These are phyloP conservation scores for Theileria equi DNA, from an alignment of 169 alveolate genomes.

Conservation along the genomic window DNA sequence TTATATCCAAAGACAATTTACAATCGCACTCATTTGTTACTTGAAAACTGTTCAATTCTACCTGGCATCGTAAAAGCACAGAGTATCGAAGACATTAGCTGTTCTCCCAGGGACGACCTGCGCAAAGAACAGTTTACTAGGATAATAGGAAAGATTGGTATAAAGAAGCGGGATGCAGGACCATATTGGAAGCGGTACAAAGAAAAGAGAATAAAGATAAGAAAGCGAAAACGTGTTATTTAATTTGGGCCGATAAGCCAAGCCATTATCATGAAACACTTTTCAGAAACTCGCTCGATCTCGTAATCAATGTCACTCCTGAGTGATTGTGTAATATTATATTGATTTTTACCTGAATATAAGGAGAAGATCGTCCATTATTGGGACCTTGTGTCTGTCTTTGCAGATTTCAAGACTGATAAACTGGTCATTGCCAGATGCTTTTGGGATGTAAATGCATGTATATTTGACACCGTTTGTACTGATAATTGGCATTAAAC, in stretches of 20 bases:
- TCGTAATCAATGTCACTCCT: constrained; percentile 35
- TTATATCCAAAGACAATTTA: too few species aligned
- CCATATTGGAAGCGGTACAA: constrained; percentile 74
- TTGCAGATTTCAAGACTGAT: background rate
- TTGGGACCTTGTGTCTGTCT: background rate
- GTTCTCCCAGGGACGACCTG: constrained; percentile 40
- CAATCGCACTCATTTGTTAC: too few species aligned
- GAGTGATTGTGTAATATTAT: background rate
- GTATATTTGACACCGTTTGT: constrained; percentile 43
- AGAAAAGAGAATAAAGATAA: constrained; percentile 70
- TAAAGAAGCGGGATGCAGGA: constrained; percentile 75
- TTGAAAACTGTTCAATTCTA: too few species aligned
- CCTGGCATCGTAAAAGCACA: too few species aligned
- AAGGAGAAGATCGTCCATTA: constrained; percentile 30
- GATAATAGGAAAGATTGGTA: constrained; percentile 74
- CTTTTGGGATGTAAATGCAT: constrained; percentile 19
- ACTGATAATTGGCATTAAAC: background rate
- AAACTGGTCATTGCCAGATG: background rate
- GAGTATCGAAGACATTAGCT: too few species aligned
- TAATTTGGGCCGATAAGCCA: constrained; percentile 60
- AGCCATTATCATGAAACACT: constrained; percentile 25
- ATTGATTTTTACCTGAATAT: constrained; percentile 17
- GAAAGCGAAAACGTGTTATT: constrained; percentile 68
- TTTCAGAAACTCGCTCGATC: constrained; percentile 16
- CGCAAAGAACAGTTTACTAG: constrained; percentile 70